Evolutionary conservation across 345 rosid genomes (phyloP), one percentile per base, ranked within the genome.

Genomic region (Gossypium stocksii): DNA sequence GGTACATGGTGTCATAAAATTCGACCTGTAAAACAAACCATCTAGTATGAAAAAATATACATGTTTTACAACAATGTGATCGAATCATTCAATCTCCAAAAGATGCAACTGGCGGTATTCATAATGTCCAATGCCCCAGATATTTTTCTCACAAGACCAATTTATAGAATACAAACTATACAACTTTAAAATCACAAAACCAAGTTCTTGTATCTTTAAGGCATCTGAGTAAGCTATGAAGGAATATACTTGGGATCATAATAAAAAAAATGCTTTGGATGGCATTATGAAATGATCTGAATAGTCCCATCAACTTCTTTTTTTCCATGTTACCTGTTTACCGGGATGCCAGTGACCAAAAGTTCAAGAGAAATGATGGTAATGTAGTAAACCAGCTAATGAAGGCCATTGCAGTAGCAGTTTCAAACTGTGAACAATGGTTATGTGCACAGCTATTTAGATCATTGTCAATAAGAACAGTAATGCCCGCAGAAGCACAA

Each of bases 381-480:
- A 87, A 71, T 43, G 91, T 84, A 14, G 85, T 64, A 66, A 86
- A 86, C 88, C 93, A 90, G 84, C 91, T 86, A 73, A 85, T 76
- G 82, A 89, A 90, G 66, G 96, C 93, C 93, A 89, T 85, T n/a
- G 89, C 89, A 0, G 91, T 90, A 20, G 93, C 89, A 52, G 88
- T 83, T 87, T 90, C 90, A 67, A 90, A 90, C 77, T 87, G 93
- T 16, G 71, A 45, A 14, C 96, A 90, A 66, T 90, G 93, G 77
- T 90, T 90, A 13, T 60, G 41, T 0, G 77, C 64, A 78, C 93
- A 90, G 79, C 73, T 82, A 34, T 38, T 60, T 16, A 90, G 87
- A 83, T 90, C 96, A 67, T 89, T 90, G 87, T 89, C 87, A 4
- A 90, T 90, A 51, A 90, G 96, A 60, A 90, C 96, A 15, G 96